phyloP scores from a whole-genome alignment of 2,329 filamentous ascomycete species.

The Scleromitrula shiraiana region DNA sequence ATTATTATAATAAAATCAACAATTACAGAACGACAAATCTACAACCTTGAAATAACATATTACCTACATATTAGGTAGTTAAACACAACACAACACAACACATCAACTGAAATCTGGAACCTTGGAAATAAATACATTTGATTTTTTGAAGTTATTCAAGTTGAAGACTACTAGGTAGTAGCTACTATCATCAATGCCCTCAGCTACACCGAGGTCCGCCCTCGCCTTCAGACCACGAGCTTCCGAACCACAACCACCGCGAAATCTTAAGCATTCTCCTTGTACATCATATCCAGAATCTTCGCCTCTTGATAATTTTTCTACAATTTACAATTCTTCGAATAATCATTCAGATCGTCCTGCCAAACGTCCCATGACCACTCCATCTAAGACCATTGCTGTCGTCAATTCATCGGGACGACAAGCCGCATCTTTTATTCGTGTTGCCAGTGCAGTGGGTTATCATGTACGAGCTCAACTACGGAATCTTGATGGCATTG shows the following conservation, averaged over 20 bases:
- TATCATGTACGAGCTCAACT: conserved; percentile 91
- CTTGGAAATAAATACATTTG: too few relatives aligned
- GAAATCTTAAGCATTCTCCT: conserved; percentile 25
- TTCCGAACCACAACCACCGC: conserved; percentile 14
- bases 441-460: conserved; percentile 86
- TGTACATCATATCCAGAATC: conserved; percentile 22
- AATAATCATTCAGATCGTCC: conserved; percentile 21
- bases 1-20: too few relatives aligned
- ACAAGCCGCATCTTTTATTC: conserved; percentile 90
- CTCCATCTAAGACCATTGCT: conserved; percentile 56
- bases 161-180: background rate
- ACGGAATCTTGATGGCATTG: conserved; percentile 76
- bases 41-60: too few relatives aligned
- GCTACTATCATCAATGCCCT: conserved; percentile 21
- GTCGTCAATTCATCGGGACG: conserved; percentile 94
- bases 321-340: conserved; percentile 13
- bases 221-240: conserved; percentile 23
- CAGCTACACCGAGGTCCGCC: conserved; percentile 23
- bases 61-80: too few relatives aligned
- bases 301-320: conserved; percentile 13
- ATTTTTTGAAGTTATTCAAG: background rate
- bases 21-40: too few relatives aligned
- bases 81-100: too few relatives aligned
- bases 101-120: too few relatives aligned
- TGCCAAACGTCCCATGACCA: conserved; percentile 28